Percentiles rank a stretch among this genome's conserved stretches.
Evolutionary conservation across 768 basidiomycete species (phyloP).

Genomic region (Amanita muscaria): DNA sequence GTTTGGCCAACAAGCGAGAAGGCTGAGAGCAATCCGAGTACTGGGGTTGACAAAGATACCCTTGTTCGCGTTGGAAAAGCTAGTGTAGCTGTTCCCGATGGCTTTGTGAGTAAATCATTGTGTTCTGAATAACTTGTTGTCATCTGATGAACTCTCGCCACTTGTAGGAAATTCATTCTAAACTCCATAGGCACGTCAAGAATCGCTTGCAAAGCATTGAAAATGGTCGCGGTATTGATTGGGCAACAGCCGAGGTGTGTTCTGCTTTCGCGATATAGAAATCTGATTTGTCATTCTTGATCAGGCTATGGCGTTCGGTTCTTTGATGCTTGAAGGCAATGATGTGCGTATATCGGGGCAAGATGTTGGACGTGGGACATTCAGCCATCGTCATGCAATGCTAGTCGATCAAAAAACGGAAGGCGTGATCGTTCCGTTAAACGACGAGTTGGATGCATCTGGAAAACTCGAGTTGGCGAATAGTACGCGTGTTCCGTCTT

Average conservation of each 20-base stretch:
- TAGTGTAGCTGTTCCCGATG: slow-evolving; percentile 50
- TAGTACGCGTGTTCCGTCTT: slow-evolving; percentile 46
- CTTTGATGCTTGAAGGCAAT: slow-evolving; percentile 71
- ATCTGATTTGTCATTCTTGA: no score
- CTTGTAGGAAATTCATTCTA: slow-evolving; percentile 67
- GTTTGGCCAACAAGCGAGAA: slow-evolving; percentile 53
- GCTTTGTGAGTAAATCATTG: slow-evolving; percentile 46
- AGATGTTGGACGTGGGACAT: slow-evolving; percentile 87
- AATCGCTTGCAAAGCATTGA: slow-evolving; percentile 63
- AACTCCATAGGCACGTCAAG: slow-evolving; percentile 74
- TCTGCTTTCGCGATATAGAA: no score
- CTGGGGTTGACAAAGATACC: slow-evolving; percentile 50
- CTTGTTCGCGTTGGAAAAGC: slow-evolving; percentile 54
- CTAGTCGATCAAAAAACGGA: slow-evolving; percentile 84
- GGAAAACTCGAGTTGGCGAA: slow-evolving; percentile 83
- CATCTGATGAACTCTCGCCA: slow-evolving; percentile 7
- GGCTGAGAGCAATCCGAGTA: slow-evolving; percentile 50
- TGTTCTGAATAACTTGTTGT: background rate
- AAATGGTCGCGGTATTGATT: slow-evolving; percentile 68
- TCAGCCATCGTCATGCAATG: slow-evolving; percentile 89
- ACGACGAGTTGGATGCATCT: slow-evolving; percentile 48
- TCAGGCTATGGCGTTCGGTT: slow-evolving; percentile 85
- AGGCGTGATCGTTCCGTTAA: slow-evolving; percentile 71
- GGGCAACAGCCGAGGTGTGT: slow-evolving; percentile 84
- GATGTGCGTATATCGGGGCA: slow-evolving; percentile 90